A percentile compares a stretch with the other conserved stretches of the same genome.
Conservation (phyloP, 306 rosid genomes). For the Quercus berberidifolia region DNA sequence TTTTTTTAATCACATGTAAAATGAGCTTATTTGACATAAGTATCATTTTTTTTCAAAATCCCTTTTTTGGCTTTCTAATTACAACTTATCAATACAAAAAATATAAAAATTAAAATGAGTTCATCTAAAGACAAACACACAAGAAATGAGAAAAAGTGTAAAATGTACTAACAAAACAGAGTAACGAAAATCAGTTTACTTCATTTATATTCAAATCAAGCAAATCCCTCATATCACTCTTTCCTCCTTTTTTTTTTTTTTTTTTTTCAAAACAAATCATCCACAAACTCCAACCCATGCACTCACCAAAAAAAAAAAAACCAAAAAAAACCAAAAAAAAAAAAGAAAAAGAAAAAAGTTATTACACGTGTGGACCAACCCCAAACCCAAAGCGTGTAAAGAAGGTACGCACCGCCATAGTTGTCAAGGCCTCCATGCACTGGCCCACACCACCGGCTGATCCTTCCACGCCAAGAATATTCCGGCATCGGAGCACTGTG, state of each 20-base stretch:
- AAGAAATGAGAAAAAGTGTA: too few relatives aligned
- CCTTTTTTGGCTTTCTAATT: too few relatives aligned
- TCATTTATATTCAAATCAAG: slow-evolving; percentile 50
- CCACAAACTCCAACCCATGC: slow-evolving; percentile 18
- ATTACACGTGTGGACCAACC: slow-evolving; percentile 45
- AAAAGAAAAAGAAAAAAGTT: neutral
- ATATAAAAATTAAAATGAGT: too few relatives aligned
- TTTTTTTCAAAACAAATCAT: slow-evolving; percentile 28
- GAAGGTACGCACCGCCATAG: neutral
- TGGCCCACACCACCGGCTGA: slow-evolving; percentile 92
- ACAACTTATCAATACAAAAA: too few relatives aligned
- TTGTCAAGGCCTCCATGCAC: slow-evolving; percentile 83
- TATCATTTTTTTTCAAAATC: too few relatives aligned
- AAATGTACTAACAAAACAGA: neutral
- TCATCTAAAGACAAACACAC: too few relatives aligned
- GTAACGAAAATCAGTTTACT: slow-evolving; percentile 32
- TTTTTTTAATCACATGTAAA: too few relatives aligned
- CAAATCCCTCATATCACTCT: slow-evolving; percentile 19
- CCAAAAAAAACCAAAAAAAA: too few relatives aligned
- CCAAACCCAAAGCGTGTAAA: neutral
- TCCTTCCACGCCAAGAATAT: slow-evolving; percentile 87
- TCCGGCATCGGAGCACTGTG: slow-evolving; percentile 63
- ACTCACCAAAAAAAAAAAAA: slow-evolving; percentile 37
- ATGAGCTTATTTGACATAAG: too few relatives aligned
- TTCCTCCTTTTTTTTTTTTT: neutral